phyloP scores from a whole-genome alignment of 805 yeast species.

The Starmerella khaoyaiensis region DNA sequence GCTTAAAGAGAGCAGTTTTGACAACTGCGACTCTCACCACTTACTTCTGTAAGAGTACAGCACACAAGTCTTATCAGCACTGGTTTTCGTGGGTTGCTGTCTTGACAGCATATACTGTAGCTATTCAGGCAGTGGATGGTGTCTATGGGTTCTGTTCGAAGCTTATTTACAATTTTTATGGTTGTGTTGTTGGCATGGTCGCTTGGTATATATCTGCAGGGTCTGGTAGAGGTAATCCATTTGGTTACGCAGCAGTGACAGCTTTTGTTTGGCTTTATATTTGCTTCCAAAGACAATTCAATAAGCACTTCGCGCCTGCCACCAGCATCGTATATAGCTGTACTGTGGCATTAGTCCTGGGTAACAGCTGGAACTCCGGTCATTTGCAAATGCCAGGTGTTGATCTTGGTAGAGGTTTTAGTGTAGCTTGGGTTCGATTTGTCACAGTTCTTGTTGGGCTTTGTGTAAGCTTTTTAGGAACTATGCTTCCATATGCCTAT shows the following conservation, averaged over 20 bases:
- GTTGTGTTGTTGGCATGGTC: conserved; percentile 26
- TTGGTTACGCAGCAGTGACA: conserved; percentile 26
- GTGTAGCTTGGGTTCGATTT: conserved; percentile 28
- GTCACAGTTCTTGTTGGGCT: conserved; percentile 27
- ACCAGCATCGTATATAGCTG: conserved; percentile 25
- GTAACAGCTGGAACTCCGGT: conserved; percentile 26
- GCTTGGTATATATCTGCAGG: conserved; percentile 30
- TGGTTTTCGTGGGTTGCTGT: conserved; percentile 27
- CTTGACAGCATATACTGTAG: conserved; percentile 24
- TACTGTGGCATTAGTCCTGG: conserved; percentile 25
- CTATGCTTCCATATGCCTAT: conserved; percentile 25
- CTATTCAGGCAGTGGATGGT: conserved; percentile 27
- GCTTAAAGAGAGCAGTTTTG: conserved; percentile 22
- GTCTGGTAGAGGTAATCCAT: conserved; percentile 26
- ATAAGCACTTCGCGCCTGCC: conserved; percentile 23
- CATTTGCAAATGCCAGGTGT: conserved; percentile 16
- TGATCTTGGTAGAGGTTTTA: conserved; percentile 24
- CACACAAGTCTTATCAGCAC: conserved; percentile 17
- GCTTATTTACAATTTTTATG: conserved; percentile 24
- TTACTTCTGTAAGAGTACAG: conserved; percentile 21
- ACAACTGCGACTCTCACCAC: conserved; percentile 22
- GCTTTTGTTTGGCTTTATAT: conserved; percentile 22
- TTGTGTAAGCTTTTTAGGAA: conserved; percentile 24
- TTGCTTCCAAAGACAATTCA: conserved; percentile 26
- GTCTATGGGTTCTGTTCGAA: conserved; percentile 23